phyloP scores from a whole-genome alignment of 257 asterid genomes.

The Nyctanthes arbortristis region DNA sequence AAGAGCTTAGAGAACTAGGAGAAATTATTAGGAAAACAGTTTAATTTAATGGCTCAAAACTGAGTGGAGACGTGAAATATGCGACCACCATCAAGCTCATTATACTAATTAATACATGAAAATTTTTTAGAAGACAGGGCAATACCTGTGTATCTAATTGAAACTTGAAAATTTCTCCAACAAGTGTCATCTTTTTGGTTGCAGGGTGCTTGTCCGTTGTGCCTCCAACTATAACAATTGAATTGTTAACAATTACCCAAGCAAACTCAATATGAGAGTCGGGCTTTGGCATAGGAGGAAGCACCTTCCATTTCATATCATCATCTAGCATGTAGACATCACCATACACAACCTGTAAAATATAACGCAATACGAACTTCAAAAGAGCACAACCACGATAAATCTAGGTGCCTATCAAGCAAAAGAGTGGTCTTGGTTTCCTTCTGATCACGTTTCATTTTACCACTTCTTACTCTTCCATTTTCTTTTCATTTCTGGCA shows the following conservation, averaged over 20 bases:
- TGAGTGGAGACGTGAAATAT: neutral
- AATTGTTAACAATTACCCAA: conserved; percentile 72
- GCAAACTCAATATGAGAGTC: conserved; percentile 97
- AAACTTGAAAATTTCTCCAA: conserved; percentile 79
- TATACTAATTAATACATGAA: neutral
- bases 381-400: conserved; percentile 23
- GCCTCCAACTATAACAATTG: conserved; percentile 80
- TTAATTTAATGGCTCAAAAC: neutral
- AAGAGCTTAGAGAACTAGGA: neutral
- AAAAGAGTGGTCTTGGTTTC: neutral
- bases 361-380: neutral
- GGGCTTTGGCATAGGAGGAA: conserved; percentile 93
- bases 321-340: conserved; percentile 92
- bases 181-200: conserved; percentile 82
- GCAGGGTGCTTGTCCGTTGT: conserved; percentile 93
- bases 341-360: conserved; percentile 71
- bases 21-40: neutral
- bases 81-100: neutral
- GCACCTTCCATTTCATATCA: conserved; percentile 79
- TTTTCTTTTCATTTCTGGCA: neutral
- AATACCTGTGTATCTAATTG: conserved; percentile 69
- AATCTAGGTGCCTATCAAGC: neutral
- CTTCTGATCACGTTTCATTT: neutral
- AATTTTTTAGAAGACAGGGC: conserved; percentile 11
- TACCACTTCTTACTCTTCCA: neutral